Evolutionary conservation across 1,284 basidiomycete species (phyloP), one percentile per base, ranked within the genome.

Genomic region (Irpex lacteus): DNA sequence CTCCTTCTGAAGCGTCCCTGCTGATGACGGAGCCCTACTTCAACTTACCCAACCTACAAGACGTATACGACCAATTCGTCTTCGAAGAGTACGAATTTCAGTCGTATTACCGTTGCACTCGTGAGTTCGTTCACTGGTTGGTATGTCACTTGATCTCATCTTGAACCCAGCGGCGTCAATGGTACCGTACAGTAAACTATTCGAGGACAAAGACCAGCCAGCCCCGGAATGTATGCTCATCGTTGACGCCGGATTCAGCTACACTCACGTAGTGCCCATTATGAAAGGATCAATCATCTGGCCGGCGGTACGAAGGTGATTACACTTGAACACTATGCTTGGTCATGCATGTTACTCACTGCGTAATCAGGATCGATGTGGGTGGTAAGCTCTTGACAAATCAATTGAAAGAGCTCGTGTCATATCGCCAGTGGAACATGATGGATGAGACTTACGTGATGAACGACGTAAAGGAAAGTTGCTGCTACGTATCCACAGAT

Each of bases 341-440:
- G 26, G 26, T 26, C 21, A 36, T 34, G 55, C 55, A 53, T 32
- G 34, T 18, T 37, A 55, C 19, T 60, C 15, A 53, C 49, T 44
- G 26, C 13, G 38, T 63, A 65, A 52, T 52, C 15, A 96, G 96
- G 68, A 87, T 98, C 72, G 95, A 98, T 70, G 86, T 98, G 34
- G 96, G 96, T 60, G 96, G 96, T 60, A 98, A 98, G 77, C 82
- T 98, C 11, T 77, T 98, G 63, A 98, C 96, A 32, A 98, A 98
- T 77, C 92, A 97, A 61, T 83, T 98, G 40, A 98, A 98, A 72
- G 94, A 96, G 73, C 83, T 96, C 59, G 87, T 97, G 9, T 97
- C 95, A 9, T 98, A 94, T 76, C 88, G 95, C 37, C 96, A 98
- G 73, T 97, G 94, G 92, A 95, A 98, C 76, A 95, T 98, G 92